These are phyloP conservation scores for Hortiboletus flavorubellus DNA, from an alignment of 768 basidiomycete genomes.

Conservation along the genomic window DNA sequence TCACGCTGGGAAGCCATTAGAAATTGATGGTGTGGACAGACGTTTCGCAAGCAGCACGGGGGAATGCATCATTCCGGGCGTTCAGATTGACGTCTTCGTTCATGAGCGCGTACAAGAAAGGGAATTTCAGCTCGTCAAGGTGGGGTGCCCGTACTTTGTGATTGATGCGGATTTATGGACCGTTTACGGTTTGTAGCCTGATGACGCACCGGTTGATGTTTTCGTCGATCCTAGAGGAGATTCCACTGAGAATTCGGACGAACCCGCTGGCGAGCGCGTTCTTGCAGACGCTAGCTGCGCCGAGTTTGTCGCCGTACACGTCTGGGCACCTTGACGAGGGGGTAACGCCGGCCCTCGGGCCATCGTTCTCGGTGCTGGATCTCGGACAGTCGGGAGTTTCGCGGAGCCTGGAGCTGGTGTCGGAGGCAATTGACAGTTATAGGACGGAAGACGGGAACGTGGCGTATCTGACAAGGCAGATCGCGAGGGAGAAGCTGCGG, in stretches of 20 bases:
- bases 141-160: conserved; percentile 33
- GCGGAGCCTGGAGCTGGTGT: conserved; percentile 77
- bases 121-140: conserved; percentile 85
- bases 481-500: conserved; percentile 75
- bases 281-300: conserved; percentile 58
- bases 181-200: conserved; percentile 46
- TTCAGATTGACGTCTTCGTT: conserved; percentile 81
- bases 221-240: conserved; percentile 80
- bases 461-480: conserved; percentile 84
- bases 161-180: conserved; percentile 3
- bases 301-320: conserved; percentile 34
- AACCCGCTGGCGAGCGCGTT: conserved; percentile 80
- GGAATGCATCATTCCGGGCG: conserved; percentile 86
- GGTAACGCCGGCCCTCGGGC: conserved; percentile 43
- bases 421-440: conserved; percentile 82
- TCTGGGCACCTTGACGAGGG: conserved; percentile 39
- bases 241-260: conserved; percentile 80
- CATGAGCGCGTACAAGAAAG: conserved; percentile 75
- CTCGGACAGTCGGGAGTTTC: conserved; percentile 68
- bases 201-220: conserved; percentile 80
- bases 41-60: conserved; percentile 71
- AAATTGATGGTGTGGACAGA: conserved; percentile 44
- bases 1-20: not conserved
- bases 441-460: conserved; percentile 91
- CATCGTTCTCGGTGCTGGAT: conserved; percentile 67